phyloP scores from a whole-genome alignment of 2,329 filamentous ascomycete genomes.

The Colletotrichum siamense region DNA sequence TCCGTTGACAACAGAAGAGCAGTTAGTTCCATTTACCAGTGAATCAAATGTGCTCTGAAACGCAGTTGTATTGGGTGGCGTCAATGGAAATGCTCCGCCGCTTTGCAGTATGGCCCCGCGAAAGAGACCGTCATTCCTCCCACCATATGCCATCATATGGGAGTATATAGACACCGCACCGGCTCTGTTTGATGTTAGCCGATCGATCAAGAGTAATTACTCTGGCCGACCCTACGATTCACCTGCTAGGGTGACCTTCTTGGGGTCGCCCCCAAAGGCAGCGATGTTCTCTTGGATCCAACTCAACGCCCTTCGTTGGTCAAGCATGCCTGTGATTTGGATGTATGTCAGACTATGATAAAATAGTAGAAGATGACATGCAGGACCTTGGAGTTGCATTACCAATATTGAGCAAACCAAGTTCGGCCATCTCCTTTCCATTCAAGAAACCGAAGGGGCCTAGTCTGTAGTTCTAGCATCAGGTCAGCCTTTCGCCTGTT shows the following conservation, averaged over 20 bases:
- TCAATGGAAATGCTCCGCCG: constrained; percentile 33
- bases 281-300: constrained; percentile 22
- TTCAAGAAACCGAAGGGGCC: constrained; percentile 21
- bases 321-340: not conserved
- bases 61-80: constrained; percentile 17
- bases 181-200: not conserved
- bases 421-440: constrained; percentile 10
- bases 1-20: not conserved
- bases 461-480: constrained; percentile 25
- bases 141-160: constrained; percentile 57
- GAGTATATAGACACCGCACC: not conserved
- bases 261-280: constrained; percentile 11
- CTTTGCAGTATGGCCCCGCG: constrained; percentile 55
- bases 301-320: constrained; percentile 13
- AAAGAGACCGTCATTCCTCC: constrained; percentile 59
- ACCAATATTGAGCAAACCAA: constrained; percentile 38
- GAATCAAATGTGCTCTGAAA: constrained; percentile 36
- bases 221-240: constrained; percentile 31
- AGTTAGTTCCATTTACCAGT: constrained; percentile 10
- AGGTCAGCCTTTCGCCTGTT: too few relatives aligned
- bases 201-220: accelerated
- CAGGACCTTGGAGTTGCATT: not conserved
- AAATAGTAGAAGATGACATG: accelerated
- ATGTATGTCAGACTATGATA: not conserved
- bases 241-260: constrained; percentile 57